phyloP scores from a whole-genome alignment of 257 asterid genomes.

The Penstemon newberryi region DNA sequence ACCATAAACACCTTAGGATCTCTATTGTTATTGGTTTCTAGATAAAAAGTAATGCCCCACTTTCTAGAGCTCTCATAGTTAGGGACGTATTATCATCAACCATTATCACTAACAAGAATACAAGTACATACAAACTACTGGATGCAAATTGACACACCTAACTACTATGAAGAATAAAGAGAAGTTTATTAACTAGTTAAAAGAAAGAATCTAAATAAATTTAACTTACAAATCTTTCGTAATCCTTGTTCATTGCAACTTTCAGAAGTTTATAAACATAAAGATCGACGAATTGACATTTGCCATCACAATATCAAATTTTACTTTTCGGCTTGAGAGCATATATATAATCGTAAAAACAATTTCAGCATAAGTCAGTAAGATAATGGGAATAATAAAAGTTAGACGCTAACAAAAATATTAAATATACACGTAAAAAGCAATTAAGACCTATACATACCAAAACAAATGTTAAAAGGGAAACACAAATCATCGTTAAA shows the following conservation, averaged over 20 bases:
- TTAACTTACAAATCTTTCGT: conserved; percentile 38
- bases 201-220: neutral
- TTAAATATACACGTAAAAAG: neutral
- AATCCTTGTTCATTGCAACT: conserved; percentile 27
- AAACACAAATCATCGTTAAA: neutral
- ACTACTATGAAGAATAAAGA: too few species aligned
- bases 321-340: conserved; percentile 29
- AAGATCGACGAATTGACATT: conserved; percentile 41
- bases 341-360: conserved; percentile 9
- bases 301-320: conserved; percentile 40
- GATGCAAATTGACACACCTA: too few species aligned
- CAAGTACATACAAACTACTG: too few species aligned
- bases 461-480: neutral
- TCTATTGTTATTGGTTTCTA: conserved; percentile 31
- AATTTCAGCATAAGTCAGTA: conserved; percentile 13
- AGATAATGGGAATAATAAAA: neutral
- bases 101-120: conserved; percentile 28
- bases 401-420: neutral
- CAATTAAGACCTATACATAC: neutral
- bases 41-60: conserved; percentile 37
- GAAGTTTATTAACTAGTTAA: too few species aligned
- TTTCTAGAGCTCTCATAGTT: conserved; percentile 33
- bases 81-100: conserved; percentile 24
- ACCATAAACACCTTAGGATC: conserved; percentile 38
- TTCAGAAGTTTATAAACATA: conserved; percentile 42